Base-by-base conservation (phyloP, 495 filamentous ascomycete genomes). In the Tuber calosporum region DNA sequence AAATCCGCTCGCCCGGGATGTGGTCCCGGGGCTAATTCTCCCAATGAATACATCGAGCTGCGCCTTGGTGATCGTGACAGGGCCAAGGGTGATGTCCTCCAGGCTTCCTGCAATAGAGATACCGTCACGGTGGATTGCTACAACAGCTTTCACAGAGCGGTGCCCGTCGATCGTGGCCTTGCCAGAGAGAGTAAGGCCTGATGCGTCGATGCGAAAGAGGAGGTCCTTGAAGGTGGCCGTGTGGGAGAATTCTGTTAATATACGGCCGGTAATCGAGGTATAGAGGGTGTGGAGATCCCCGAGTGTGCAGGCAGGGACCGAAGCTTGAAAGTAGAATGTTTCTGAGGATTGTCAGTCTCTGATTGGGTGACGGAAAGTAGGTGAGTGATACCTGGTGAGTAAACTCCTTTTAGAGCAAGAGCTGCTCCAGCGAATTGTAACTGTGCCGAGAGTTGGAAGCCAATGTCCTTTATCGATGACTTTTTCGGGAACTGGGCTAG, bases 51-150 rank as follows among this genome's bases (percentile, higher is more conserved):
- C 68, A 69, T 78, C 70, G 1, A 79, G 30, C 15, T 41, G 42
- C 7, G 75, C 76, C 26, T 71, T 73, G 38, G 72, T 70, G 26
- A 79, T 67, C 1, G 36, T 66, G 66, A 79, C 13, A 22, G 45
- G 71, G 4, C 70, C 73, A 20, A 79, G 70, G 2, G 69, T 42
- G 11, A 79, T 75, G 68, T 78, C 67, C 19, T 34, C 17, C 17
- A 79, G 37, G 53, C n/a, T 38, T 0, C 77, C 77, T 2, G 69
- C 71, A 26, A 79, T 75, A 17, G 70, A 48, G 20, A 79, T 69
- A 0, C 77, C 77, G 22, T 78, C 76, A 0, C 75, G 69, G 34
- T 78, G 43, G 20, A 79, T 78, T 22, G 30, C 66, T 17, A 79
- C 22, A 19, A 58, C 68, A n/a, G 66, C 77, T 36, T 58, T 30